Base-by-base conservation (phyloP, 176 grass and related monocot species). In the Rhynchospora pubera region DNA sequence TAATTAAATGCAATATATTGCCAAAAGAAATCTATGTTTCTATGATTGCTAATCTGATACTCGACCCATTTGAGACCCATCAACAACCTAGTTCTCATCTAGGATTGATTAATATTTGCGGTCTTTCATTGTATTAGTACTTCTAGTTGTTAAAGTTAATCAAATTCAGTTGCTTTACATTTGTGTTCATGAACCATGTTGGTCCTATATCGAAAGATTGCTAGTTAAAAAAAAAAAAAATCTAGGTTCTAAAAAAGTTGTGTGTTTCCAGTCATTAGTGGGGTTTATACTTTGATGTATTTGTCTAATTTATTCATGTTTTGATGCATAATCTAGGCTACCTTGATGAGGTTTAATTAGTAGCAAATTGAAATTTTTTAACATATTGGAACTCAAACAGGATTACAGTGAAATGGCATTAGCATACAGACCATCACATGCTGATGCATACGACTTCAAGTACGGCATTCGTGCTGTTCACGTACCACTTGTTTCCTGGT, bases 391-490 rank as follows among this genome's bases (percentile, higher is more conserved):
- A 65, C 78, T 82, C 9, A 57, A 79, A 57, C 92, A 99, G 96
- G 96, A 99, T 87, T 95, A 99, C 74, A 95, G 61, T 87, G 96
- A 99, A 85, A 99, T 99, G 96, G 71, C 92, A 78, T 80, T 84
- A 82, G 87, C 96, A 1, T 99, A 99, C 71, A 91, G 96, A 74
- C 93, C 92, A 65, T 99, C 93, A 60, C 96, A 99, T 71, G 96
- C 93, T 21, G 96, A 99, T 83, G 93, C 93, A 61, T 99, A 99
- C 72, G 93, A 99, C 82, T n/a, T 95, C 86, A 99, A 99, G 71
- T 99, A 99, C 7, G 91, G 96, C 51, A 85, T 95, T 82, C 91
- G 92, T 84, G 84, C 96, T 82, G 85, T 99, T 58, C 89, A 99
- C 91, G 93, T 95, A 89, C 43, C 45, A 78, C 78, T 73, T 92